Base-by-base conservation (phyloP, 106 monocot species). In the Allium sativum region DNA sequence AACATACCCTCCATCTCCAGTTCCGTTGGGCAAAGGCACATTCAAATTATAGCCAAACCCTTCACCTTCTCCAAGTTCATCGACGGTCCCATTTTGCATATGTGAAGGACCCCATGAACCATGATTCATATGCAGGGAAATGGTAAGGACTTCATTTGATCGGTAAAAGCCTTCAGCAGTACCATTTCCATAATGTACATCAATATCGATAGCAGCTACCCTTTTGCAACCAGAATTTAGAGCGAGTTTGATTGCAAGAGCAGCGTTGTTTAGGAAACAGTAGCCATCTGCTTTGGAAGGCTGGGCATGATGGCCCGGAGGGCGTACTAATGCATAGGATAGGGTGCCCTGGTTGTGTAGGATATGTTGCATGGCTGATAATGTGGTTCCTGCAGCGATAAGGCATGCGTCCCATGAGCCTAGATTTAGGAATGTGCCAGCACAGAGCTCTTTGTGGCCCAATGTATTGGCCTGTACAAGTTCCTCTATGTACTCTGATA, bases 301-400 rank as follows among this genome's bases (percentile, higher is more conserved):
- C 48, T 95, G 95, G 9, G 95, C 86, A 58, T 95, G 95, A 72
- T 95, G 95, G 43, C 95, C 95, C 21, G 95, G 95, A 7, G 95
- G 95, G 3, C 95, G 86, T 22, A 94, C 94, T 45, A 94, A 67
- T 7, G 94, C 86, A 65, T 90, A 94, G 12, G 86, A 76, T 42
- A 94, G 64, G 57, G 83, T 94, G 13, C 70, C 73, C 48, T 77
- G 68, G 3, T 83, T 79, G 48, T 85, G 78, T 40, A 94, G 61
- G 55, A 95, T 61, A 60, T 81, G 68, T 55, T 82, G 76, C 84
- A 87, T 82, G 55, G 90, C 83, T n/a, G 84, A 80, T 66, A 95
- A 70, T 20, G 95, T 87, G 20, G 84, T 82, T 55, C 95, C 87
- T 12, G 90, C 83, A 20, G 95, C 80, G 44, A 90, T 58, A 56